Evolutionary conservation across 1,139 yeast species (phyloP), one percentile per base, ranked within the genome.

Genomic region (Candida sanyaensis): DNA sequence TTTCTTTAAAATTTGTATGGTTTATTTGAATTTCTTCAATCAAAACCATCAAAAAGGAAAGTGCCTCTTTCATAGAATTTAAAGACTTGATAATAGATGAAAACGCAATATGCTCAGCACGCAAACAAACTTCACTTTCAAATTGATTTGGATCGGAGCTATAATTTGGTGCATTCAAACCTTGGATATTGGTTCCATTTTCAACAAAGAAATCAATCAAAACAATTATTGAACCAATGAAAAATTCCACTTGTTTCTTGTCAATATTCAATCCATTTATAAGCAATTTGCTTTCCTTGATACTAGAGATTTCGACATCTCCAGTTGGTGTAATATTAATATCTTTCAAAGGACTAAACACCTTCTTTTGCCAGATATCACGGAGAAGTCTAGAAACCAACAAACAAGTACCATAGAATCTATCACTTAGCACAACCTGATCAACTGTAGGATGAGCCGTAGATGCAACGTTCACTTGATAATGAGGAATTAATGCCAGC

Each of bases 101-200:
- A 56, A 93, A 81, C 8, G 96, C 96, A 58, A 92, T 84, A 59
- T 89, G 93, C 62, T 93, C 99, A 1, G 97, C 96, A 65, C 95
- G 92, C 54, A 86, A 73, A 42, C 96, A 88, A 37, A 87, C 79
- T 59, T 88, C 96, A 50, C 68, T 73, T 48, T 74, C 79, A 55
- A 73, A 70, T 54, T 73, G 77, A 31, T 66, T 65, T 6, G 81
- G 80, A 52, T 76, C 80, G 2, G 80, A 71, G 48, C 77, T 71
- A 54, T 72, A 75, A 46, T 68, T 70, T 12, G 81, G 81, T 5
- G 80, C 78, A 59, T 69, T 73, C 50, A 85, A 76, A 1, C 89
- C 88, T 26, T 87, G 88, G 44, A 86, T 83, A 8, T 78, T 76
- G 53, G 77, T 82, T 28, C 86, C 84, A 60, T 78, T 77, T 51